phyloP scores from a whole-genome alignment of 495 filamentous ascomycete species.

The Trichocladium antarcticum region DNA sequence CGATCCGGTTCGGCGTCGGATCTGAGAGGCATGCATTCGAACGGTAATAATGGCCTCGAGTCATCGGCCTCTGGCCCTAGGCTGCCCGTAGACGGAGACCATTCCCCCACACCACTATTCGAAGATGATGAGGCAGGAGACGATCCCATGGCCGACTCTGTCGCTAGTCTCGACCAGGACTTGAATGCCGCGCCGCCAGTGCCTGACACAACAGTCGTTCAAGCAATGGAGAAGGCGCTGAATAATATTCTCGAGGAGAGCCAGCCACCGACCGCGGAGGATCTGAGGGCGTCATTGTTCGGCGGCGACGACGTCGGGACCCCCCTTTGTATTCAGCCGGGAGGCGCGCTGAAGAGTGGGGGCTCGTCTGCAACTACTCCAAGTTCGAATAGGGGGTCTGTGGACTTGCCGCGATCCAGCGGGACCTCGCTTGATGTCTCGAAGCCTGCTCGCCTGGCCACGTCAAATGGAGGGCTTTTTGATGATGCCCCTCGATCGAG shows the following conservation, averaged over 20 bases:
- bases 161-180: constrained; percentile 44
- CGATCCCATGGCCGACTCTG: constrained; percentile 41
- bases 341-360: constrained; percentile 30
- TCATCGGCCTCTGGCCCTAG: constrained; percentile 24
- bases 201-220: constrained; percentile 54
- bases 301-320: constrained; percentile 41
- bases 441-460: too few relatives aligned
- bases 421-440: constrained; percentile 1
- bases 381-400: constrained; percentile 40
- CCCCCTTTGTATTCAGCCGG: constrained; percentile 35
- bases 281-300: constrained; percentile 47
- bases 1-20: constrained; percentile 39
- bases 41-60: constrained; percentile 27
- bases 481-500: constrained; percentile 28
- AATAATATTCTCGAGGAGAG: constrained; percentile 82
- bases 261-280: constrained; percentile 49
- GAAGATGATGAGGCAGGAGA: constrained; percentile 46
- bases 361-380: constrained; percentile 7
- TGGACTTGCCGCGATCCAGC: constrained; percentile 34
- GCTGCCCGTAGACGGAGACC: constrained; percentile 37
- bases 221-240: constrained; percentile 90
- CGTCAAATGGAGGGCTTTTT: too few relatives aligned
- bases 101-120: constrained; percentile 36
- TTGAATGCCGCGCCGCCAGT: constrained; percentile 22
- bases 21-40: constrained; percentile 24